Conservation (phyloP, 495 filamentous ascomycete genomes). For the Aspergillus ellipticus region DNA sequence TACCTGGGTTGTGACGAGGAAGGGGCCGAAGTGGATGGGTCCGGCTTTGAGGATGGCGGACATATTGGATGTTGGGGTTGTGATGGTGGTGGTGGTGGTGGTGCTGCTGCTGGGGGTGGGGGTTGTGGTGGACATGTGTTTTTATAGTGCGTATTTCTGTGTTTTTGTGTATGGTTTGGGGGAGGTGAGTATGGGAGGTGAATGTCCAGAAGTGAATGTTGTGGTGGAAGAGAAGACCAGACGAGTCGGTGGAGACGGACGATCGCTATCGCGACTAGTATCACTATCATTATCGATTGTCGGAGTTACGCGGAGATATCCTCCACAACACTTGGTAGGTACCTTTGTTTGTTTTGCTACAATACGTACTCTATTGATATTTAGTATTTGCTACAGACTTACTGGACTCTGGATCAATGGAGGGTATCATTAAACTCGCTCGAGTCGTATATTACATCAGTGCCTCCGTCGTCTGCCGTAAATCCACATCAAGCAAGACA, state of each 20-base stretch:
- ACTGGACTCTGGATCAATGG: conserved; percentile 14
- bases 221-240: background rate
- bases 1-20: conserved; percentile 47
- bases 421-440: conserved; percentile 41
- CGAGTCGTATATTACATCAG: conserved; percentile 29
- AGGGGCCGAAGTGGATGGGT: conserved; percentile 45
- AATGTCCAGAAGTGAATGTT: background rate
- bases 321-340: background rate
- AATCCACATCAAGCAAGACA: conserved; percentile 17
- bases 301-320: conserved; percentile 7
- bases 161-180: background rate
- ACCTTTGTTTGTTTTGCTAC: no score
- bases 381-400: background rate
- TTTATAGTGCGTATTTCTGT: background rate
- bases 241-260: background rate
- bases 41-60: conserved; percentile 23
- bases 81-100: conserved; percentile 16
- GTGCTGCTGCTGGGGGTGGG: conserved; percentile 4
- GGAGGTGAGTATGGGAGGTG: background rate
- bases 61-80: background rate
- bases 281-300: background rate
- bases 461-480: conserved; percentile 5
- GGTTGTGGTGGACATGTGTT: conserved; percentile 6
- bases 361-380: no score
- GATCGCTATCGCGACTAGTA: no score